phyloP scores from a whole-genome alignment of 192 early-diverging fungal genomes.

The Coemansia guatemalensis region DNA sequence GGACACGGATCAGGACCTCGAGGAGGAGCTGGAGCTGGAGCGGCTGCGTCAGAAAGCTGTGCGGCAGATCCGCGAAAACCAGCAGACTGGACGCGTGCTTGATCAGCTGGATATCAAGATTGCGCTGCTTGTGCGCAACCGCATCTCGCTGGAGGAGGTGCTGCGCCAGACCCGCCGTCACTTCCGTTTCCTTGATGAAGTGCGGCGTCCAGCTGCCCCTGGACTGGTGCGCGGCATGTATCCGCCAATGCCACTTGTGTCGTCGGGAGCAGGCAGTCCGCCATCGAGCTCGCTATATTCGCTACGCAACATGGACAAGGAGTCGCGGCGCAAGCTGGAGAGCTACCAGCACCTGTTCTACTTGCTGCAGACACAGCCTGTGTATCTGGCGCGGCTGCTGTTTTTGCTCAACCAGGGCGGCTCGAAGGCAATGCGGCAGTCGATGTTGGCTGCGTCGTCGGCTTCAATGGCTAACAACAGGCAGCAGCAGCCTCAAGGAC shows the following conservation, averaged over 20 bases:
- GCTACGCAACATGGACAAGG: slow-evolving; percentile 82
- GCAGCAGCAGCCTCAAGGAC: neutral
- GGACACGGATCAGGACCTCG: slow-evolving; percentile 88
- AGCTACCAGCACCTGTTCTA: slow-evolving; percentile 96
- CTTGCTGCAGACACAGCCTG: slow-evolving; percentile 93
- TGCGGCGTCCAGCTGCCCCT: slow-evolving; percentile 44
- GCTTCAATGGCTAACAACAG: slow-evolving; percentile 3
- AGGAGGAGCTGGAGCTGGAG: slow-evolving; percentile 90
- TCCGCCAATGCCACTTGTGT: slow-evolving; percentile 13
- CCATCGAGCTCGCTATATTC: slow-evolving; percentile 55
- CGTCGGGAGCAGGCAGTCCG: slow-evolving; percentile 13
- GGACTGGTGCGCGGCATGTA: slow-evolving; percentile 26
- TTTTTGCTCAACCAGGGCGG: slow-evolving; percentile 87
- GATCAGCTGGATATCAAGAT: slow-evolving; percentile 96
- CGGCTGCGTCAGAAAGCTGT: slow-evolving; percentile 83
- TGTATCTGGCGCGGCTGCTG: slow-evolving; percentile 86
- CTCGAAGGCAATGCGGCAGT: slow-evolving; percentile 48
- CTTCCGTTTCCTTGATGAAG: slow-evolving; percentile 52
- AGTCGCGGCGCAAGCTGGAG: slow-evolving; percentile 71
- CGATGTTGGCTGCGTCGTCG: slow-evolving; percentile 17
- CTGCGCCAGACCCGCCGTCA: slow-evolving; percentile 58
- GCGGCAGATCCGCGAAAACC: slow-evolving; percentile 87
- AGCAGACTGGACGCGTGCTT: slow-evolving; percentile 70
- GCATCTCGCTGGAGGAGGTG: slow-evolving; percentile 94
- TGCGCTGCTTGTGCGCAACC: slow-evolving; percentile 92